Percentiles rank a stretch among this genome's conserved stretches.
These are phyloP conservation scores for Fistulinella prunicolor DNA, from an alignment of 768 basidiomycete genomes.

Conservation along the genomic window DNA sequence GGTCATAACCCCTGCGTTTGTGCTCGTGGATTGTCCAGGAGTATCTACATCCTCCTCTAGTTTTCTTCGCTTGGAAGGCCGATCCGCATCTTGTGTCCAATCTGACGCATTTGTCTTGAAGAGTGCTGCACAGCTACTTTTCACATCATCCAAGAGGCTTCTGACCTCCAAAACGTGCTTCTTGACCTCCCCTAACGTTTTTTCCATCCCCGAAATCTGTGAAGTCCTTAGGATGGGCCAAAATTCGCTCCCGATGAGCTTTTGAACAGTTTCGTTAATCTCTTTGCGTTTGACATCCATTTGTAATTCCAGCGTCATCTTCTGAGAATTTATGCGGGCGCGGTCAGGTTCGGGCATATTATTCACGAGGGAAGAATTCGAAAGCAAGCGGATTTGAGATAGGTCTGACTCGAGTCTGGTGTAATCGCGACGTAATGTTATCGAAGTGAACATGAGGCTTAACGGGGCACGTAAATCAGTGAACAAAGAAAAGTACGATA, in stretches of 20 bases:
- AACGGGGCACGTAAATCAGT: background rate
- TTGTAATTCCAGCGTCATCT: conserved; percentile 21
- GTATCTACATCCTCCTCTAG: conserved; percentile 10
- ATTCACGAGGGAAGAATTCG: conserved; percentile 22
- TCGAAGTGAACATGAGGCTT: conserved; percentile 37
- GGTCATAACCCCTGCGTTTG: background rate
- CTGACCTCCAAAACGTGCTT: conserved; percentile 33
- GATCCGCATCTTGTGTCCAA: conserved; percentile 16
- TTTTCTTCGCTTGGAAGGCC: conserved; percentile 29
- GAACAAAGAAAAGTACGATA: background rate
- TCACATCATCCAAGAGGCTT: conserved; percentile 20
- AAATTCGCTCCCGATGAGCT: conserved; percentile 35
- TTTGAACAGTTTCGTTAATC: conserved; percentile 28
- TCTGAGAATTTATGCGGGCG: conserved; percentile 22
- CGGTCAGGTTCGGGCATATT: conserved; percentile 27
- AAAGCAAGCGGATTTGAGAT: conserved; percentile 22
- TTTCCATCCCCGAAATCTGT: conserved; percentile 26
- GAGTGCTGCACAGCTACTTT: conserved; percentile 20
- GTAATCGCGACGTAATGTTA: conserved; percentile 33
- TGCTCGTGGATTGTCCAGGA: background rate
- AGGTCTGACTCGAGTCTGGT: conserved; percentile 34
- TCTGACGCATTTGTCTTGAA: conserved; percentile 16
- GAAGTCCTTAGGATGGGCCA: conserved; percentile 38
- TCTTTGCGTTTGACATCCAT: conserved; percentile 32
- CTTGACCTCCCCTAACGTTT: conserved; percentile 20